These are phyloP conservation scores for Yamadazyma akitaensis DNA, from an alignment of 805 yeast species.

Conservation along the genomic window DNA sequence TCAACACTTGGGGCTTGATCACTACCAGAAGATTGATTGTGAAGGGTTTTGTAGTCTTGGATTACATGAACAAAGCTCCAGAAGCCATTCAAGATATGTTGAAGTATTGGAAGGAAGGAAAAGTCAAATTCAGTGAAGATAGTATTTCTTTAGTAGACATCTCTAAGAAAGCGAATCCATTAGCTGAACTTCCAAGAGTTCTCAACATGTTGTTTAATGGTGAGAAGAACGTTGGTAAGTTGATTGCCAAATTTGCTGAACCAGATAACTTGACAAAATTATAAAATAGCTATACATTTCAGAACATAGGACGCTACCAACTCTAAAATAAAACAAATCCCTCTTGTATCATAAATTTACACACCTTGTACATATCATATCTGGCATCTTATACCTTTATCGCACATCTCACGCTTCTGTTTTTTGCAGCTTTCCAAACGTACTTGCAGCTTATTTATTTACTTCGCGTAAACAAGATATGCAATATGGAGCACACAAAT, in stretches of 20 bases:
- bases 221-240: constrained; percentile 47
- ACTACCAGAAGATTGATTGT: constrained; percentile 18
- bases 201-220: constrained; percentile 48
- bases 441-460: background rate
- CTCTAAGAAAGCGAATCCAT: constrained; percentile 28
- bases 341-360: too few relatives aligned
- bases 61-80: constrained; percentile 12
- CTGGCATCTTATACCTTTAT: background rate
- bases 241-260: constrained; percentile 42
- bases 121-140: constrained; percentile 13
- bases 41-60: constrained; percentile 22
- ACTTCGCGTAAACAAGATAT: background rate
- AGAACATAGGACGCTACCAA: too few relatives aligned
- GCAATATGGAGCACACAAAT: background rate
- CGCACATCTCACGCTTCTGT: background rate
- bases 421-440: background rate
- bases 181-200: constrained; percentile 41
- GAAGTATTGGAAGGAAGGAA: constrained; percentile 17
- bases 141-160: constrained; percentile 23
- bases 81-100: constrained; percentile 15
- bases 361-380: too few relatives aligned
- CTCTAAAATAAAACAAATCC: background rate
- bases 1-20: constrained; percentile 23
- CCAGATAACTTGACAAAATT: constrained; percentile 6
- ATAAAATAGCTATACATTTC: background rate